Evolutionary conservation across 2,329 filamentous ascomycete genomes (phyloP), one percentile per base, ranked within the genome.

Genomic region (Alternaria novae-zelandiae): DNA sequence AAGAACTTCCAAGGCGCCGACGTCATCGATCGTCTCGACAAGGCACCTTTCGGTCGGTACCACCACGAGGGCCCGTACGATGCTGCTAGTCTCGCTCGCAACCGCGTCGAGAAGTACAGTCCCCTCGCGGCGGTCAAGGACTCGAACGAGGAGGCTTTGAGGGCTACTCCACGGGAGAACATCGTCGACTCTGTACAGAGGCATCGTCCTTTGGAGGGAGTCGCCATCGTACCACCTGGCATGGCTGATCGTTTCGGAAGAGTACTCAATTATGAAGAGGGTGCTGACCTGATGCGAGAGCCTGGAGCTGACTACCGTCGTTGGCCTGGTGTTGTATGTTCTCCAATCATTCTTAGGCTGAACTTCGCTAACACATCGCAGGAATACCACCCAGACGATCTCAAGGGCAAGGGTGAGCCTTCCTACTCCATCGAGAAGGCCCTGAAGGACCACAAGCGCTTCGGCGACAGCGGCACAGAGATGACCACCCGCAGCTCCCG

Each of bases 21-120:
- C 78, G 84, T 86, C 9, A 96, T 98, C 73, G 95, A 97, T 78
- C 83, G 84, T 6, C 87, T 98, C 1, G 95, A 97, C 76, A 85
- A 86, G 3, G 79, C 86, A n/a, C 70, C 70, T n/a, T 86, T 87
- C 54, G 86, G 85, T 17, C 81, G 86, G 3, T 97, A 97, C 79
- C 95, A 97, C 79, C 95, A 98, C 73, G 92, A 91, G 67, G 94
- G 95, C 0, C 95, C 95, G 0, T 98, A 92, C 71, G 95, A 98
- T 77, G 93, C 94, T 10, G 91, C 92, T 3, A 85, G 93, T 56
- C 84, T 90, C 2, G 88, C 91, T 12, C 87, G 92, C 51, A 97
- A 97, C 81, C 84, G 82, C 5, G 84, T 88, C 71, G 85, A 83
- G 70, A 82, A 84, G 58, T 81, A 78, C 61, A 90, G 92, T 4